A percentile compares a stretch with the other conserved stretches of the same genome.
These are phyloP conservation scores for Sanghuangporus sanghuang DNA, from an alignment of 1,284 basidiomycete species.

Conservation along the genomic window DNA sequence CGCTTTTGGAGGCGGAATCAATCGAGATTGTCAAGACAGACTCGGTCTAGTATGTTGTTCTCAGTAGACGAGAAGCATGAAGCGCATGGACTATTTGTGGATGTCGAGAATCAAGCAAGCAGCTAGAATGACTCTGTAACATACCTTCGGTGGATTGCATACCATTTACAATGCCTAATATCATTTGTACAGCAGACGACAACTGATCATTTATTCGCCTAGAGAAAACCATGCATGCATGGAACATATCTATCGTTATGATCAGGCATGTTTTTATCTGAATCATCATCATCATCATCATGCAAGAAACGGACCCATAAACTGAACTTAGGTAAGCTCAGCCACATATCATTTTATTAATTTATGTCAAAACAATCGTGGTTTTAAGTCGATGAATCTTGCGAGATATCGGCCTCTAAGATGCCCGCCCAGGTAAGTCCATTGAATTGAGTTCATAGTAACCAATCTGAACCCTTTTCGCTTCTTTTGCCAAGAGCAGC, in stretches of 20 bases:
- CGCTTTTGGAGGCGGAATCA: slow-evolving; percentile 7
- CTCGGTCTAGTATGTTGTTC: neutral
- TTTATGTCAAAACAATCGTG: neutral
- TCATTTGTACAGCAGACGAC: neutral
- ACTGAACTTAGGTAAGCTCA: too few species aligned
- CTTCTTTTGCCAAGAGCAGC: neutral
- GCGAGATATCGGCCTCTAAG: neutral
- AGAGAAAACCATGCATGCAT: too few species aligned
- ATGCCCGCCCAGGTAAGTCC: neutral
- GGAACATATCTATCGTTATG: too few species aligned
- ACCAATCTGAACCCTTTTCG: neutral
- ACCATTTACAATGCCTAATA: neutral
- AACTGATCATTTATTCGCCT: neutral
- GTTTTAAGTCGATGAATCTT: neutral
- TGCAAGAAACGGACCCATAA: too few species aligned
- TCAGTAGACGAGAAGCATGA: neutral
- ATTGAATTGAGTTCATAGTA: neutral
- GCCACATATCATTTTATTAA: too few species aligned
- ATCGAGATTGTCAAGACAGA: neutral
- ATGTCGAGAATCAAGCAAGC: neutral
- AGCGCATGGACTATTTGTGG: neutral
- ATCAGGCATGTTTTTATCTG: too few species aligned
- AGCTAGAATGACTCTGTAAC: neutral
- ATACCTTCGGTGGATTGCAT: neutral
- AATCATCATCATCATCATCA: too few species aligned